Conservation (phyloP, 2,329 filamentous ascomycete species). For the Pseudogymnoascus sp. region DNA sequence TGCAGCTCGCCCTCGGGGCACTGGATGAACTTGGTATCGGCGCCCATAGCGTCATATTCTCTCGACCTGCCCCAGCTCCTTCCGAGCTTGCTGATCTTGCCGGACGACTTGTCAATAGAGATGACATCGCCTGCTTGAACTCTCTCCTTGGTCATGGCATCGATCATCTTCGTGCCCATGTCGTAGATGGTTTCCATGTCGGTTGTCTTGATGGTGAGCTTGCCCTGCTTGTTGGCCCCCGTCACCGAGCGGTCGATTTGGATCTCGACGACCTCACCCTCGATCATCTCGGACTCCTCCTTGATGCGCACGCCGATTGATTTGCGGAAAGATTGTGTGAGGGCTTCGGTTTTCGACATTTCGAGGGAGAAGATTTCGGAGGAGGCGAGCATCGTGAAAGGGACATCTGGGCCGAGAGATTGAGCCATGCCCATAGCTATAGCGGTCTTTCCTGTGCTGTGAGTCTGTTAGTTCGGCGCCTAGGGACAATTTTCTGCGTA, state of each 20-base stretch:
- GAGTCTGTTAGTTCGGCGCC: not conserved
- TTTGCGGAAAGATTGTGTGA: constrained; percentile 98
- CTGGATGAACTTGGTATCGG: constrained; percentile 95
- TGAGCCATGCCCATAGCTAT: constrained; percentile 99
- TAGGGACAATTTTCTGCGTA: not conserved
- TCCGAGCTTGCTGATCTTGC: constrained; percentile 95
- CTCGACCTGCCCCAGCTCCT: constrained; percentile 89
- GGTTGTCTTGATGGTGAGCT: constrained; percentile 98
- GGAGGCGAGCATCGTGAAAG: constrained; percentile 90
- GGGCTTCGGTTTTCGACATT: constrained; percentile 98
- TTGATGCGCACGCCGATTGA: constrained; percentile 97
- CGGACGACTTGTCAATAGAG: constrained; percentile 95
- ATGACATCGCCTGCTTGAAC: constrained; percentile 98
- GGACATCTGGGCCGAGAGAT: constrained; percentile 86
- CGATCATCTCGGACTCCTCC: constrained; percentile 98
- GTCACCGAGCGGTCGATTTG: constrained; percentile 97
- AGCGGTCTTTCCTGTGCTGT: constrained; percentile 91
- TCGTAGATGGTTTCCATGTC: constrained; percentile 99
- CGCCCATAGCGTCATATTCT: constrained; percentile 98
- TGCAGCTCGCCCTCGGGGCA: constrained; percentile 97
- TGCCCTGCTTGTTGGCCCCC: constrained; percentile 94
- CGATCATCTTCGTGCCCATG: constrained; percentile 99
- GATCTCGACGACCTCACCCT: constrained; percentile 97
- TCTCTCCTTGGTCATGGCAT: constrained; percentile 98
- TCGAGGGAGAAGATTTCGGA: constrained; percentile 98